Base-by-base conservation (phyloP, 2,329 filamentous ascomycete species). In the Cordyceps sp. region DNA sequence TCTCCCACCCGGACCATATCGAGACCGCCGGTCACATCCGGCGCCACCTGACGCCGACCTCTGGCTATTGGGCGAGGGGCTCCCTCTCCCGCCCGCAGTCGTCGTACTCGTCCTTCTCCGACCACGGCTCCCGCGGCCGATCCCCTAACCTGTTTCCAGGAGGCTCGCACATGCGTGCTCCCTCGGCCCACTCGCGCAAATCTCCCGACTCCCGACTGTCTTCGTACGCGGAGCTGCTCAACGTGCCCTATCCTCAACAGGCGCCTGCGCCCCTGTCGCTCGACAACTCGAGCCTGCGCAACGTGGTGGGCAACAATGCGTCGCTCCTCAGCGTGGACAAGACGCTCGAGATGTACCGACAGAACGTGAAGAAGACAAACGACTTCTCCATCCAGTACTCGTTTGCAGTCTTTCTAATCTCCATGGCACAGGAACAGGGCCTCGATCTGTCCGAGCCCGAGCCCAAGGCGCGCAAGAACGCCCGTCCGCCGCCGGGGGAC, bases 331-430 rank as follows among this genome's bases (percentile, higher is more conserved):
- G 84, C 47, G 78, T 83, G 22, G 82, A 88, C 49, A 86, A 96
- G 58, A 98, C 90, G 2, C 69, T 98, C 30, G 86, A 96, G 34
- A 94, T 96, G 88, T 98, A 98, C 54, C 73, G 88, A 28, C 78
- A 79, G 34, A 98, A 96, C 48, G 83, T 94, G 36, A 96, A 94
- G 61, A 98, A 98, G 62, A 93, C 90, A 3, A 90, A 80, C 39
- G 85, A 94, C 53, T 67, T 78, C 13, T 77, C 80, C 4, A 81
- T 93, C 22, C 85, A 94, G 54, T 96, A 96, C 54, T 90, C 93
- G 20, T 96, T 98, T 56, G 90, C 90, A 3, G 71, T 96, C 24
- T 93, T 93, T 53, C 74, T 98, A 61, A 78, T 96, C 42, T 82
- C 86, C 29, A 78, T 84, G 2, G 86, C 88, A 26, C 79, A 84